Percentiles rank a stretch among this genome's conserved stretches.
Conservation (phyloP, 2,329 filamentous ascomycete genomes). For the Fusarium goolgardi region DNA sequence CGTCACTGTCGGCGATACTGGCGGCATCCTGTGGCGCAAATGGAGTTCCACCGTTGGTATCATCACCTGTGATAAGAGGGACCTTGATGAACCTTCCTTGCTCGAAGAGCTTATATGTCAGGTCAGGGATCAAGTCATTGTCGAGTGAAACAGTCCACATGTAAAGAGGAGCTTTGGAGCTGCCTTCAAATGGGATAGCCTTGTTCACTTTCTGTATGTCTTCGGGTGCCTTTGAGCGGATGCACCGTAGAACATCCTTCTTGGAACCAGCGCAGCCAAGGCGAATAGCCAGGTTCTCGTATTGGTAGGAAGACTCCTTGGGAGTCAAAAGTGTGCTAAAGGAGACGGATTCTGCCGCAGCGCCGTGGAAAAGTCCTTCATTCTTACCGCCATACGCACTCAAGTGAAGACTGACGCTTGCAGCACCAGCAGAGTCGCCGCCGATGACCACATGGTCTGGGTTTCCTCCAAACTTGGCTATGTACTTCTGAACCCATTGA, state of each 20-base stretch:
- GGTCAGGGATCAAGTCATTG: slow-evolving; percentile 61
- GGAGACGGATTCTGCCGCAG: slow-evolving; percentile 63
- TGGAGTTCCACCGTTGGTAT: slow-evolving; percentile 54
- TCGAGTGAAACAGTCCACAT: slow-evolving; percentile 68
- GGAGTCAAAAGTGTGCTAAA: slow-evolving; percentile 62
- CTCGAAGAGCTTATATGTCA: slow-evolving; percentile 61
- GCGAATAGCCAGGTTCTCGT: slow-evolving; percentile 59
- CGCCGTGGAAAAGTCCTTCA: slow-evolving; percentile 63
- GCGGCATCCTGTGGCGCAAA: slow-evolving; percentile 50
- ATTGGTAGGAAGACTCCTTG: slow-evolving; percentile 63
- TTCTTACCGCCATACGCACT: slow-evolving; percentile 64
- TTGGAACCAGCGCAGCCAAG: slow-evolving; percentile 54
- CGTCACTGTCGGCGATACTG: slow-evolving; percentile 50
- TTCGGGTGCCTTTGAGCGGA: slow-evolving; percentile 56
- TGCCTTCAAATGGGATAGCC: slow-evolving; percentile 51
- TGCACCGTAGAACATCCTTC: slow-evolving; percentile 57
- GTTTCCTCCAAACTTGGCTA: slow-evolving; percentile 75
- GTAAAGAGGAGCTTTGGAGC: slow-evolving; percentile 56
- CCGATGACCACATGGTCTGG: slow-evolving; percentile 74
- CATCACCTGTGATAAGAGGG: slow-evolving; percentile 61
- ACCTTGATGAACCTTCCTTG: slow-evolving; percentile 64
- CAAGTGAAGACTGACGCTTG: slow-evolving; percentile 73
- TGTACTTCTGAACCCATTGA: slow-evolving; percentile 76
- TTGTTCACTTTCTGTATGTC: slow-evolving; percentile 58
- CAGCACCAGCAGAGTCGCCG: slow-evolving; percentile 75